phyloP scores from a whole-genome alignment of 306 rosid species.

The Pueraria montana region DNA sequence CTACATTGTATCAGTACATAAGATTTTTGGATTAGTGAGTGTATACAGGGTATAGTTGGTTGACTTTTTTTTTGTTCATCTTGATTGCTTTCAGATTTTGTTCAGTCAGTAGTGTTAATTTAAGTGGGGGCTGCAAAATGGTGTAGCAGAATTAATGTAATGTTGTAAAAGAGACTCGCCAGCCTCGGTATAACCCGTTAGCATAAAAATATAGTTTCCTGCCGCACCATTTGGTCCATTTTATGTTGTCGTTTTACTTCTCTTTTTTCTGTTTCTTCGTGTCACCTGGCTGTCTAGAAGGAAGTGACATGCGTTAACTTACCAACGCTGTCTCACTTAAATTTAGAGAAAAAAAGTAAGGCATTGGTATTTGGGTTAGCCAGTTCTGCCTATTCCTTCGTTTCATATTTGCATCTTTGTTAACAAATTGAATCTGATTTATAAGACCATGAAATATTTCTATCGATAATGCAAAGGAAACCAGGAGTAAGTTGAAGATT shows the following conservation, averaged over 20 bases:
- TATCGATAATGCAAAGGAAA: not conserved
- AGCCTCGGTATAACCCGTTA: conserved; percentile 43
- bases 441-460: too few species aligned
- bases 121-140: conserved; percentile 56
- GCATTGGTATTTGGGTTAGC: not conserved
- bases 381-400: not conserved
- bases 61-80: conserved; percentile 47
- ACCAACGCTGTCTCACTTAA: not conserved
- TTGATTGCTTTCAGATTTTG: conserved; percentile 55
- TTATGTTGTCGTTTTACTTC: not conserved
- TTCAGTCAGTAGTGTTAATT: conserved; percentile 47
- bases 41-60: conserved; percentile 77
- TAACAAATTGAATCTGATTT: not conserved
- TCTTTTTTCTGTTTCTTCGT: not conserved
- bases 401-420: not conserved
- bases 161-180: conserved; percentile 51
- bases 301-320: not conserved
- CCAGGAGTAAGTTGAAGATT: not conserved
- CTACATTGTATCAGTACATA: conserved; percentile 73
- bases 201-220: conserved; percentile 40
- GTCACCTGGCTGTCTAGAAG: not conserved
- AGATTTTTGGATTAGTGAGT: conserved; percentile 75
- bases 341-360: not conserved
- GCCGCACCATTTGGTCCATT: conserved; percentile 43
- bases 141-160: conserved; percentile 50